Evolutionary conservation across 2,329 filamentous ascomycete genomes (phyloP).

Genomic region (Cladosporium sp.): DNA sequence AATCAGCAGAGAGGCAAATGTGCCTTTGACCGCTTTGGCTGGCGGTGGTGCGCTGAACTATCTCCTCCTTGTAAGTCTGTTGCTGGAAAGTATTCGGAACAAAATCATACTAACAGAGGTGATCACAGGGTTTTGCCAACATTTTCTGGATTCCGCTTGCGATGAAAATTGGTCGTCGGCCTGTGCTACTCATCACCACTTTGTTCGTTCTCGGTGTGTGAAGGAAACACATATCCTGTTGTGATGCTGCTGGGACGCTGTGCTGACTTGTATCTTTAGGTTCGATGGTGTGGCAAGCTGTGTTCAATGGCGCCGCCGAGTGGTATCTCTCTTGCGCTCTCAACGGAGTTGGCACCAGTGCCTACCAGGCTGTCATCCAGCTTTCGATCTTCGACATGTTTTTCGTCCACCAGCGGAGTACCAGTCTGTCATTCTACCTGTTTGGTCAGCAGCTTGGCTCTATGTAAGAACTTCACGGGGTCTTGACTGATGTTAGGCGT

Average conservation of each 20-base stretch:
- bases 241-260: neutral
- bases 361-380: conserved; percentile 45
- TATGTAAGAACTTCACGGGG: conserved; percentile 26
- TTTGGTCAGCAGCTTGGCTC: conserved; percentile 46
- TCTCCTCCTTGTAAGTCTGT: conserved; percentile 35
- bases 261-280: neutral
- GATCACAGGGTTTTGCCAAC: conserved; percentile 33
- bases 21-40: conserved; percentile 45
- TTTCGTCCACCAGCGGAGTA: conserved; percentile 43
- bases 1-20: conserved; percentile 43
- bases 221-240: neutral
- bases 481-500: neutral
- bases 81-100: no score
- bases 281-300: conserved; percentile 39
- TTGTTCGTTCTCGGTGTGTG: conserved; percentile 32
- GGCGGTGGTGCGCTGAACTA: conserved; percentile 46
- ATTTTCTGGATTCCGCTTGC: conserved; percentile 45
- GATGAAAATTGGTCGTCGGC: conserved; percentile 44
- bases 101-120: neutral
- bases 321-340: conserved; percentile 36
- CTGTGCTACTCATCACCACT: conserved; percentile 42
- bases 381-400: conserved; percentile 46
- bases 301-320: conserved; percentile 34
- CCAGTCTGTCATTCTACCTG: conserved; percentile 31
- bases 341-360: conserved; percentile 41